Evolutionary conservation across 2,329 filamentous ascomycete genomes (phyloP).

Genomic region (Thermomyces lanuginosus): DNA sequence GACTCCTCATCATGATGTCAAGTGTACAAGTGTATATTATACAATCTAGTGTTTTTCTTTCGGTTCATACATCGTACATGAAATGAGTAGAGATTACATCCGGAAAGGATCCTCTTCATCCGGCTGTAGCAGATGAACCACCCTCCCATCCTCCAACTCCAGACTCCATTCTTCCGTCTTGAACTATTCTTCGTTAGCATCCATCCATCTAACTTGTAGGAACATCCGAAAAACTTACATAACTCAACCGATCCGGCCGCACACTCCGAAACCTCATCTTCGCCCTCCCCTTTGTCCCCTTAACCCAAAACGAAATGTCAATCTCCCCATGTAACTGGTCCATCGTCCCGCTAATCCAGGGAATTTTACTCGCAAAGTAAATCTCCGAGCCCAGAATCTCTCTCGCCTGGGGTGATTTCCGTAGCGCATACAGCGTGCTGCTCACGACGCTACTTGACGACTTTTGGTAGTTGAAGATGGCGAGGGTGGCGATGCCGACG

Average conservation of each 20-base stretch:
- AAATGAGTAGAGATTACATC: too few relatives aligned
- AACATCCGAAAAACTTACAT: constrained; percentile 27
- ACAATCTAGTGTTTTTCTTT: constrained; percentile 14
- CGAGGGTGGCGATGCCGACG: constrained; percentile 54
- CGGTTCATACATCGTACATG: constrained; percentile 11
- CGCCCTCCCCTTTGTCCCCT: constrained; percentile 54
- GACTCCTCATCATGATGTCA: constrained; percentile 4
- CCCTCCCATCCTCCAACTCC: constrained; percentile 46
- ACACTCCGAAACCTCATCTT: constrained; percentile 68
- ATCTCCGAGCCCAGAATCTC: constrained; percentile 72
- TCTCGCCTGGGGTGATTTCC: constrained; percentile 59
- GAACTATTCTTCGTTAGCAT: constrained; percentile 39
- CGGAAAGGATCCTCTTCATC: constrained; percentile 56
- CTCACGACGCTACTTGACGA: constrained; percentile 71
- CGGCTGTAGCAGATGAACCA: constrained; percentile 61
- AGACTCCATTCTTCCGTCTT: constrained; percentile 85
- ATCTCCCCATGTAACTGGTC: constrained; percentile 88
- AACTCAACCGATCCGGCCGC: constrained; percentile 48
- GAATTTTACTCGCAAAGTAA: constrained; percentile 62
- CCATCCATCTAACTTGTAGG: constrained; percentile 1
- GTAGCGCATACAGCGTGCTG: constrained; percentile 78
- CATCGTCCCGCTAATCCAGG: constrained; percentile 74
- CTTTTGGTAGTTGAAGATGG: constrained; percentile 99
- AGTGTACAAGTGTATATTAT: constrained; percentile 22
- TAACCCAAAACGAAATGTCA: constrained; percentile 72